Evolutionary conservation across 768 basidiomycete genomes (phyloP).

Genomic region (Lyophyllum shimeji): DNA sequence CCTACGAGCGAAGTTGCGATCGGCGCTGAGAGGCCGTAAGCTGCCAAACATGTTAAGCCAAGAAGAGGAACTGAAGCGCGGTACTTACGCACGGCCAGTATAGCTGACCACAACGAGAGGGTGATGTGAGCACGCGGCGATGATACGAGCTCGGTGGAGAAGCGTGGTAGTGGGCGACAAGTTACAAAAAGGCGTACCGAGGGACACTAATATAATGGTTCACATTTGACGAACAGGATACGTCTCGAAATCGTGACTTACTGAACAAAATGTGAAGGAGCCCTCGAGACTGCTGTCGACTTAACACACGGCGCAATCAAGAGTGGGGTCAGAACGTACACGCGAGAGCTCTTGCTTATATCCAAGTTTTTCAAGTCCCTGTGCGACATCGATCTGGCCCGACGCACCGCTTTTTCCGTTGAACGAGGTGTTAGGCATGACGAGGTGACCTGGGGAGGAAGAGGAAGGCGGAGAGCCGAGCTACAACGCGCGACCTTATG

Average conservation of each 20-base stretch:
- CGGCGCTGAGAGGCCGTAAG: conserved; percentile 56
- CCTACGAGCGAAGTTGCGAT: conserved; percentile 54
- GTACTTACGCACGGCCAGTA: conserved; percentile 60
- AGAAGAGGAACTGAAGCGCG: background rate
- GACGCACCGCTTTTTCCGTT: background rate
- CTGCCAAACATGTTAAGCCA: conserved; percentile 25
- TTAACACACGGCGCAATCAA: background rate
- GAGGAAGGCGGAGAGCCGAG: too few species aligned
- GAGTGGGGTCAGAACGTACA: conserved; percentile 26
- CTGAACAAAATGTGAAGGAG: conserved; percentile 55
- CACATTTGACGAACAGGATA: background rate
- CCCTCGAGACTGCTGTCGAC: conserved; percentile 41
- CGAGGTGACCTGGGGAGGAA: background rate
- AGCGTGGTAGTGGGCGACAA: background rate
- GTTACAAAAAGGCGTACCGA: conserved; percentile 33
- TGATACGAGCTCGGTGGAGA: background rate
- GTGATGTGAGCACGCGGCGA: conserved; percentile 6
- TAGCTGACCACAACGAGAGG: conserved; percentile 34
- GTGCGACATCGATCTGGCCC: conserved; percentile 14
- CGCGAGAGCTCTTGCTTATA: conserved; percentile 56
- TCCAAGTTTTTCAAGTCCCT: conserved; percentile 49
- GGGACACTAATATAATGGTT: conserved; percentile 36
- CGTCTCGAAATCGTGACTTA: conserved; percentile 24
- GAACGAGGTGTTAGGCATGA: background rate
- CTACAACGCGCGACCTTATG: background rate